Evolutionary conservation across 305 asterid genomes (phyloP), one percentile per base, ranked within the genome.

Genomic region (Fraxinus velutina): DNA sequence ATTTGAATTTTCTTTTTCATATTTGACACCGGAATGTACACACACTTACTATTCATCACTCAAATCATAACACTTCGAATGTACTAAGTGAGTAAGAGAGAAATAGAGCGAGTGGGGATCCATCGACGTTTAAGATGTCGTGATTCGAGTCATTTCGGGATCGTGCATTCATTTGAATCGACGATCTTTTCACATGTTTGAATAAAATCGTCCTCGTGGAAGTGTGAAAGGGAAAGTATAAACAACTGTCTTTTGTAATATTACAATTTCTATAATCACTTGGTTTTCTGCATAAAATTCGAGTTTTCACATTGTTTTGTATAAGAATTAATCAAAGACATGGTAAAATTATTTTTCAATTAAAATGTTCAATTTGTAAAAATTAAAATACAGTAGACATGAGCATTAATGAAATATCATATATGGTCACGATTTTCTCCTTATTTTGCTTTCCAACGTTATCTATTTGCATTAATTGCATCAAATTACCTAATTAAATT

Each of bases 391-490:
- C 62, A 30, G n/a, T n/a, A 36, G 64, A 22, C 13, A 76, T 32
- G 72, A 83, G 82, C 78, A 84, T 83, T 55, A 83, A 85, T 82
- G 87, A 84, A 80, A 81, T 83, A 81, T 60, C 79, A 75, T 78
- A 76, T 68, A 75, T 68, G 72, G 34, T n/a, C 74, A 80, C 78
- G 73, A 64, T 74, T 57, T 70, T 73, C 42, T 12, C 81, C 79
- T 66, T 57, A 81, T 50, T 78, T 74, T 80, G 76, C 60, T 76
- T 72, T 77, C 78, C n/a, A 78, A 79, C 72, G 76, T 33, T 71
- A 83, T 80, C 86, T 79, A 13, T 83, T 34, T 73, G 60, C 52
- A 80, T 84, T 87, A 44, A 87, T 82, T 84, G 86, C 79, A 44
- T 22, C 27, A 78, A 82, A 75, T 75, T 78, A 57, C 79, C 72